Percentiles rank a stretch among this genome's conserved stretches.
phyloP scores from a whole-genome alignment of 768 basidiomycete species.

The Amyloporia xantha region DNA sequence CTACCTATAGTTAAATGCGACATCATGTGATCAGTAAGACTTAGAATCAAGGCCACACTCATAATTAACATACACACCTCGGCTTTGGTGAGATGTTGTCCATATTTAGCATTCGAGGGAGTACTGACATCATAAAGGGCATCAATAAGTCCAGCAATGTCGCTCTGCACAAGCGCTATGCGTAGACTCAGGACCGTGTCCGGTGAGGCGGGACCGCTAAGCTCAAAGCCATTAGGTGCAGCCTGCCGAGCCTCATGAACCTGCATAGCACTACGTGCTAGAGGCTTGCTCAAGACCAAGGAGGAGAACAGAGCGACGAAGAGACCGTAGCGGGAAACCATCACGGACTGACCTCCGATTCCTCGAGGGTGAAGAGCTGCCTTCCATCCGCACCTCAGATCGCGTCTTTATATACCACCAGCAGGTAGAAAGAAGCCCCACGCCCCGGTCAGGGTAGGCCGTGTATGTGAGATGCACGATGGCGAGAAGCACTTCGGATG shows the following conservation, averaged over 20 bases:
- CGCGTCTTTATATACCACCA: too few species aligned
- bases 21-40: not conserved
- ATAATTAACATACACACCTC: constrained; percentile 23
- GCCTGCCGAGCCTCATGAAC: constrained; percentile 24
- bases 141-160: constrained; percentile 30
- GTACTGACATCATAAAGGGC: constrained; percentile 31
- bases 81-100: constrained; percentile 30
- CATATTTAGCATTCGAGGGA: constrained; percentile 29
- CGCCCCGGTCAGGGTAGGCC: too few species aligned
- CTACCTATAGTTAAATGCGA: too few species aligned
- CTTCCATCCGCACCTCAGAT: too few species aligned
- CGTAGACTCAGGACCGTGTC: constrained; percentile 27
- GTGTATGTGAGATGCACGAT: too few species aligned
- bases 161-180: constrained; percentile 27
- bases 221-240: constrained; percentile 24
- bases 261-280: constrained; percentile 15
- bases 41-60: not conserved
- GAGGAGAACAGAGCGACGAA: constrained; percentile 8
- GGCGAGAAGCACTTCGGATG: too few species aligned
- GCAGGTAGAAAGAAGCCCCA: too few species aligned
- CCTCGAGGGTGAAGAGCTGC: too few species aligned
- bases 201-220: constrained; percentile 23
- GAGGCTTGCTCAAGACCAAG: constrained; percentile 12
- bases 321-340: constrained; percentile 3
- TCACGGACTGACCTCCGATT: too few species aligned